Evolutionary conservation across 1,284 basidiomycete species (phyloP).

Genomic region (Rhizoctonia solani): DNA sequence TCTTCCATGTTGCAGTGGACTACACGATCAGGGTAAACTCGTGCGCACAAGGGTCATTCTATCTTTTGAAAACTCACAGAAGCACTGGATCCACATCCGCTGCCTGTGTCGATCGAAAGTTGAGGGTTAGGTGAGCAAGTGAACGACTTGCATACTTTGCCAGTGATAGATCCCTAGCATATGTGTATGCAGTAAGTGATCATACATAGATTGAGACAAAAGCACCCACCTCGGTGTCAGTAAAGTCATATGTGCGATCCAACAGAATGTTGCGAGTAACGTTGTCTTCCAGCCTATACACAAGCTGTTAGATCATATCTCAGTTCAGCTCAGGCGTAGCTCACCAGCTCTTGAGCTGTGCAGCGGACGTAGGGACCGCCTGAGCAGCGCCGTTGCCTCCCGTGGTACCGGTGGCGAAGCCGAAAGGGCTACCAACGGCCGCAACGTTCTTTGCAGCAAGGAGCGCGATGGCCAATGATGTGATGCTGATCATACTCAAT

Average conservation of each 20-base stretch:
- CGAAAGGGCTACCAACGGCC: not conserved
- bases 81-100: not conserved
- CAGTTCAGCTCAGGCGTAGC: not conserved
- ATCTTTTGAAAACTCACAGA: not conserved
- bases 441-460: not conserved
- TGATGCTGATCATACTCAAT: not conserved
- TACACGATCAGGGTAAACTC: too few relatives aligned
- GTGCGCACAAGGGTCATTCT: too few relatives aligned
- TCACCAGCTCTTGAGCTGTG: not conserved
- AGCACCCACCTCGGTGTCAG: not conserved
- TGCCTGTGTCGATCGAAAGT: not conserved
- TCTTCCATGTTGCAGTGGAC: not conserved
- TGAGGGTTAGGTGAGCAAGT: slow-evolving; percentile 16
- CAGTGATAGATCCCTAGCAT: not conserved
- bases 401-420: not conserved
- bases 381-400: not conserved
- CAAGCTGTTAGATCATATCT: not conserved
- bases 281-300: too few relatives aligned
- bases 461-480: not conserved
- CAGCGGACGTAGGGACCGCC: not conserved
- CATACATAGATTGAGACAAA: not conserved
- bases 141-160: not conserved
- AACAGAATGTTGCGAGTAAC: not conserved
- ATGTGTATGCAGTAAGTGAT: not conserved
- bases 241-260: not conserved